These are phyloP conservation scores for Cylindrotheca closterium DNA, from an alignment of 108 stramenopile genomes.

Conservation along the genomic window DNA sequence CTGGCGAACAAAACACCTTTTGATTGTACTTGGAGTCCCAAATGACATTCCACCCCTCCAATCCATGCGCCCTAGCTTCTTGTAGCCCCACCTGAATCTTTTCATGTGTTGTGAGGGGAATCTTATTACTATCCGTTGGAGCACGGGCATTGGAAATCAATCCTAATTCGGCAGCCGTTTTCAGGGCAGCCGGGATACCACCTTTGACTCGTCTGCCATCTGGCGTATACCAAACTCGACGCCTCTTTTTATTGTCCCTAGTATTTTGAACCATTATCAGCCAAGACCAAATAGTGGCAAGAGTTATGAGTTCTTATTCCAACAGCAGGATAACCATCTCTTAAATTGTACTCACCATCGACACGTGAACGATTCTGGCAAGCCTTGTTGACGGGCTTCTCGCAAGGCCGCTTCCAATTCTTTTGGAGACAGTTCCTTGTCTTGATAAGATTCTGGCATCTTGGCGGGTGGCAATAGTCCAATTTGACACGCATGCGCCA, in stretches of 20 bases:
- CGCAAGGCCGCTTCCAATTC: background rate
- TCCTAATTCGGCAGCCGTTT: background rate
- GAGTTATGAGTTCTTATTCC: too few relatives aligned
- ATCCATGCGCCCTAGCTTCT: conserved; percentile 50
- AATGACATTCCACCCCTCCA: conserved; percentile 56
- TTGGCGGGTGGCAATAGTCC: background rate
- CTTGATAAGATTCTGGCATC: background rate
- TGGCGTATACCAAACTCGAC: background rate
- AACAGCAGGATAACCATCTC: too few relatives aligned
- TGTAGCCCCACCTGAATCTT: background rate
- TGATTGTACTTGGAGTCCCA: conserved; percentile 20
- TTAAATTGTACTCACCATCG: too few relatives aligned
- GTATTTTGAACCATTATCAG: too few relatives aligned
- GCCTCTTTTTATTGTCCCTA: background rate
- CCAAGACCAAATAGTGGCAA: too few relatives aligned
- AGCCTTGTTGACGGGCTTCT: background rate
- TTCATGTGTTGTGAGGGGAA: background rate
- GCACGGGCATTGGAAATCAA: background rate
- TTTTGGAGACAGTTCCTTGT: background rate
- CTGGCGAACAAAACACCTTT: background rate
- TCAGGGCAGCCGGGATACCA: background rate
- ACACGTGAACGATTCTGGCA: background rate
- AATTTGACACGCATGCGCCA: background rate
- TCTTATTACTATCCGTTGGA: background rate
- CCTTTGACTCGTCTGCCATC: background rate